Base-by-base conservation (phyloP, 2,329 filamentous ascomycete species). In the Fusarium sp. region DNA sequence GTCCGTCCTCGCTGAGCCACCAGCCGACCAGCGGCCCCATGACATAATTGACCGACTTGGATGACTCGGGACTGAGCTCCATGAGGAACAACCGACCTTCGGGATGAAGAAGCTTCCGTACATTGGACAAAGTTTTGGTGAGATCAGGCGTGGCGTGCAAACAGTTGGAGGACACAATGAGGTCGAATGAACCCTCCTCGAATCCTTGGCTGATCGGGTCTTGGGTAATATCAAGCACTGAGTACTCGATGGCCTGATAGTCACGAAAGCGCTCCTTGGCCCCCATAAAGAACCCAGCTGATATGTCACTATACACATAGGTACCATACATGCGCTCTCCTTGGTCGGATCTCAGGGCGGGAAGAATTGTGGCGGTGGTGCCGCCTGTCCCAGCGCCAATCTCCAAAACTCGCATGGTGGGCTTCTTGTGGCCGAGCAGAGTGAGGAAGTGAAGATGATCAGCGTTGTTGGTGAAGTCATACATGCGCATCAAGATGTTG, bases 81-180 rank as follows among this genome's bases (percentile, higher is more conserved):
- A 46, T 48, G 22, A 61, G 41, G 19, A 65, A 32, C 6, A 65
- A 27, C 20, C 44, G 43, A 32, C 62, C 62, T 40, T 61, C 45
- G 17, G 62, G 62, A 49, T 62, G 53, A 44, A 65, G 45, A 20
- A 65, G 53, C 46, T 35, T 33, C 19, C 53, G 49, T 25, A 44
- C 43, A 35, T 65, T 62, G 22, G 25, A 27, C 44, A 65, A 32
- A 19, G 57, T 65, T 11, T 44, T 35, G 9, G 17, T n/a, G 30
- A 65, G 58, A 32, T 58, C 33, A 17, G 23, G 46, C 13, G 62
- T 54, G 19, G 57, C 58, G 23, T 65, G 58, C 7, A 65, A 53
- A 8, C 56, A 56, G n/a, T 45, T 33, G 2, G 58, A 58, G n/a
- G 62, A 61, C 19, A 65, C 30, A 15, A 65, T 37, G 7, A 65